Conservation (phyloP, 2,329 filamentous ascomycete species). For the Amylocarpus encephaloides region DNA sequence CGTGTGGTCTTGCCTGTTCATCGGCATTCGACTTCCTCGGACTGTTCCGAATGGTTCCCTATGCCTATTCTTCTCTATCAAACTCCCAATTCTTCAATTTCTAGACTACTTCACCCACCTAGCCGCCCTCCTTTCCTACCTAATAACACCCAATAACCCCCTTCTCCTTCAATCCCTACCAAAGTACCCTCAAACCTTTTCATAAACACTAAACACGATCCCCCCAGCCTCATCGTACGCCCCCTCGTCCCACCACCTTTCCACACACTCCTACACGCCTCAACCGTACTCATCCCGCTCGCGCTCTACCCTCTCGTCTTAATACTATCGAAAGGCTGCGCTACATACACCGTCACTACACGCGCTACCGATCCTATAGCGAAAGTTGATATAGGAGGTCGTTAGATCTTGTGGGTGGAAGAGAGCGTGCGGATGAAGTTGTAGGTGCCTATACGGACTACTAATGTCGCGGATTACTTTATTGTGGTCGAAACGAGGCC, state of each 20-base stretch:
- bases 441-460: slow-evolving; percentile 42
- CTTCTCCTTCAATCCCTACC: no score
- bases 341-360: slow-evolving; percentile 50
- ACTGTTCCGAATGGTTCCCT: no score
- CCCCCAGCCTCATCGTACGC: slow-evolving; percentile 62
- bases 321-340: slow-evolving; percentile 55
- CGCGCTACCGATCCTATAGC: slow-evolving; percentile 55
- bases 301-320: slow-evolving; percentile 57
- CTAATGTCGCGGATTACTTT: slow-evolving; percentile 42
- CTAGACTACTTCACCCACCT: no score
- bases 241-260: slow-evolving; percentile 52
- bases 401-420: slow-evolving; percentile 14
- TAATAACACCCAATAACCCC: no score
- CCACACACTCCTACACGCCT: slow-evolving; percentile 48
- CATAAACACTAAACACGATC: slow-evolving; percentile 38
- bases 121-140: no score
- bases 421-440: slow-evolving; percentile 37
- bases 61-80: no score
- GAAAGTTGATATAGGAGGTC: slow-evolving; percentile 47
- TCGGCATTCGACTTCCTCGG: no score
- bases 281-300: slow-evolving; percentile 46
- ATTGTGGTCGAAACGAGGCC: slow-evolving; percentile 39
- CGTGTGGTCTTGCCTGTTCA: no score
- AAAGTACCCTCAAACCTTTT: background rate
- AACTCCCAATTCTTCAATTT: no score